phyloP scores from a whole-genome alignment of 208 protist genomes.

The Leishmania braziliensis region DNA sequence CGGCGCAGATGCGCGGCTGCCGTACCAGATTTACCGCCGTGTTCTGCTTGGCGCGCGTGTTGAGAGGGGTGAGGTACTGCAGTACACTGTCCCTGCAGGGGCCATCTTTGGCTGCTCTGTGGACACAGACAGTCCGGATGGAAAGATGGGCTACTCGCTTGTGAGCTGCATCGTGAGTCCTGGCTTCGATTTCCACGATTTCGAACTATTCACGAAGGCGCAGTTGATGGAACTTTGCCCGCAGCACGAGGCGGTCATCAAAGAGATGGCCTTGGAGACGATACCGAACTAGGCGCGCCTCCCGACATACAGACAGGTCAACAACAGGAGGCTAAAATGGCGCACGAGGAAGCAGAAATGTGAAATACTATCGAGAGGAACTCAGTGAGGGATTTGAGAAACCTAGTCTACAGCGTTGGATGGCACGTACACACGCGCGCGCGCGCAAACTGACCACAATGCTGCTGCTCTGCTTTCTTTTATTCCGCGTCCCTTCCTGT shows the following conservation, averaged over 20 bases:
- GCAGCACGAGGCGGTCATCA: conserved; percentile 47
- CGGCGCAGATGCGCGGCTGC: background rate
- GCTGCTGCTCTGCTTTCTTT: background rate
- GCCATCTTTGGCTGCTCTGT: conserved; percentile 57
- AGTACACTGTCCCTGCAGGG: conserved; percentile 49
- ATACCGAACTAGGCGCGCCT: conserved; percentile 19
- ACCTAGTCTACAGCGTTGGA: background rate
- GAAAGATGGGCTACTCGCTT: conserved; percentile 36
- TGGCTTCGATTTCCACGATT: conserved; percentile 47
- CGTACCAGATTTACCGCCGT: conserved; percentile 34
- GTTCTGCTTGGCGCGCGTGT: conserved; percentile 30
- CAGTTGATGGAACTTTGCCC: conserved; percentile 51
- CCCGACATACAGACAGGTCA: background rate
- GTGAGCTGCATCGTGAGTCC: conserved; percentile 61
- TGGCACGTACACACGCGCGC: background rate
- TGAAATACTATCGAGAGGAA: background rate
- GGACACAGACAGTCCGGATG: conserved; percentile 13
- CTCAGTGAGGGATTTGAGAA: background rate
- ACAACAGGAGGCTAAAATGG: background rate
- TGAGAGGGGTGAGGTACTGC: conserved; percentile 42
- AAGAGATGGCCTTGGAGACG: conserved; percentile 46
- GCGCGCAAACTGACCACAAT: background rate
- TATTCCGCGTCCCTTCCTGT: background rate
- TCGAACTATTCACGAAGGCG: conserved; percentile 59
- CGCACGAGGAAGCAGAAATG: background rate